A percentile compares a stretch with the other conserved stretches of the same genome.
phyloP scores from a whole-genome alignment of 164 flowering plant genomes.

The Cinnamomum micranthum region DNA sequence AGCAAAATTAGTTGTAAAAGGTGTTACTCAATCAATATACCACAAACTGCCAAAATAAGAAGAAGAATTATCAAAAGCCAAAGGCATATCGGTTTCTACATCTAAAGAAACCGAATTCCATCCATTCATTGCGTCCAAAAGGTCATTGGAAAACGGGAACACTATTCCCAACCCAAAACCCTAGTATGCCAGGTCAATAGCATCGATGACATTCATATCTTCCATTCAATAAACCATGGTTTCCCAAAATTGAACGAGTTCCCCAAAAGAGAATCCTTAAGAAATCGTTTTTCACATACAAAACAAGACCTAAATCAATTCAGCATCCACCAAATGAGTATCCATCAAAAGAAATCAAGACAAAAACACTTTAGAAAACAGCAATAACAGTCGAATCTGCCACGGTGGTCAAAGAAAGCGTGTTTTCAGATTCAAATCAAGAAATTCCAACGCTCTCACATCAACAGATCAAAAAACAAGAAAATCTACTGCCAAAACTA shows the following conservation, averaged over 20 bases:
- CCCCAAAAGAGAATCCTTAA: background rate
- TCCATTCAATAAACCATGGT: background rate
- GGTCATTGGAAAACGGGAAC: background rate
- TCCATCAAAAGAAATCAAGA: background rate
- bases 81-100: background rate
- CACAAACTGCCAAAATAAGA: slow-evolving; percentile 1
- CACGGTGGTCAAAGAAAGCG: background rate
- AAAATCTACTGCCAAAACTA: background rate
- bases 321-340: background rate
- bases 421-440: background rate
- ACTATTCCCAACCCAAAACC: background rate
- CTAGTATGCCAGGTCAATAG: background rate
- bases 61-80: background rate
- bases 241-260: background rate
- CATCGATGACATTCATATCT: background rate
- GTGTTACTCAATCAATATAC: background rate
- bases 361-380: background rate
- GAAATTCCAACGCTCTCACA: background rate
- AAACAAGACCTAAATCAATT: background rate
- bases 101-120: background rate
- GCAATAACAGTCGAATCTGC: background rate
- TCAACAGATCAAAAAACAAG: background rate
- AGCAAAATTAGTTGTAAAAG: slow-evolving; percentile 6
- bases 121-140: background rate
- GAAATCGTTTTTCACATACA: background rate